Base-by-base conservation (phyloP, 228 moss, liverwort and hornwort genomes). In the Sphagnum fallax region DNA sequence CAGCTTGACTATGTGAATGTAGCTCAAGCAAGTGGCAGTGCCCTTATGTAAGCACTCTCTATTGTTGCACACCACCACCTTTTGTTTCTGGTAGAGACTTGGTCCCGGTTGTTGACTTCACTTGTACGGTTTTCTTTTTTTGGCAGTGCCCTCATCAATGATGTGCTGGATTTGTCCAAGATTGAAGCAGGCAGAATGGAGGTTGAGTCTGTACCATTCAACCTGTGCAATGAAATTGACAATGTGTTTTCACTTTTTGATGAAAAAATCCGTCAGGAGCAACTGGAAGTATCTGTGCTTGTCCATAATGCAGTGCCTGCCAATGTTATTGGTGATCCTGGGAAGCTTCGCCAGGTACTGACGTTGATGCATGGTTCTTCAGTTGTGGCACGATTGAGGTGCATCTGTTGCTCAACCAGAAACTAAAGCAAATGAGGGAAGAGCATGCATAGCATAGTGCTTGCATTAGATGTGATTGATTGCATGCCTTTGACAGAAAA, bases 171-270 rank as follows among this genome's bases (percentile, higher is more conserved):
- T 59, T 65, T 95, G 66, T 95, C 92, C 52, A 95, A 95, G 77
- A 91, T 95, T 51, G 95, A 95, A 68, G 92, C 89, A 12, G 89
- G 95, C 32, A 86, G 83, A 71, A 95, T 95, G 95, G 95, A 92
- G 70, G 75, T 91, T 32, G 91, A 95, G 72, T 74, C 84, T 14
- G 84, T 95, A 52, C 63, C 90, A 0, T 92, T 82, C 69, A 89
- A 95, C 72, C 72, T 92, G 70, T 81, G 79, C 14, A 78, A 72
- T 67, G 90, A 91, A 70, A 71, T 95, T 67, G 92, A 95, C n/a
- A 81, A 70, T 65, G 88, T 91, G 6, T 77, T 95, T 8, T 70
- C 72, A 66, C 68, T 86, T 48, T 90, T 92, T 15, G 87, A 95
- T 75, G 91, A 91, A 32, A 83, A 81, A 68, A 81, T 87, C 66